These are phyloP conservation scores for Populus simonii DNA, from an alignment of 345 rosid species.

Conservation along the genomic window DNA sequence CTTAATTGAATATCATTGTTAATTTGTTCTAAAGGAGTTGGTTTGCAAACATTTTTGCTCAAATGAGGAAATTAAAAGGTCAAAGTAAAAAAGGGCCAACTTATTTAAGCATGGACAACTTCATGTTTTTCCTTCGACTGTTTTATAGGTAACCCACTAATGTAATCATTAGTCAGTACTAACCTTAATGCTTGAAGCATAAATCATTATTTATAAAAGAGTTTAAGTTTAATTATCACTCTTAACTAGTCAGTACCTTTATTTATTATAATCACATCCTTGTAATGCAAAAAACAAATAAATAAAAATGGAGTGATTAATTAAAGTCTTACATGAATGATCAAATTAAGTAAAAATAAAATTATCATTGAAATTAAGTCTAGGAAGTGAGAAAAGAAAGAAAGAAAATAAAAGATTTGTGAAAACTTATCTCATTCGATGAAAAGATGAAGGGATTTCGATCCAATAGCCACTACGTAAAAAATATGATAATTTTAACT, in stretches of 20 bases:
- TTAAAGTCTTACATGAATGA: neutral
- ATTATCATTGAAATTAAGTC: no score
- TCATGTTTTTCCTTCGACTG: neutral
- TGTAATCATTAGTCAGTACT: neutral
- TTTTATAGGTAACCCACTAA: neutral
- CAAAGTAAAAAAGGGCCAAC: neutral
- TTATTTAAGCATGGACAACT: neutral
- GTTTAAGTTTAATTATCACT: neutral
- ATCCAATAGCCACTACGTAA: neutral
- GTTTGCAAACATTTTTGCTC: neutral
- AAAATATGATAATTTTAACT: no score
- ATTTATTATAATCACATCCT: no score
- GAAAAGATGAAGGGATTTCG: no score
- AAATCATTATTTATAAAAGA: neutral
- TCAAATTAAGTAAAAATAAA: neutral
- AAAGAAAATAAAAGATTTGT: neutral
- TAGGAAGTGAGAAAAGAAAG: neutral
- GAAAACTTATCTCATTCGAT: neutral
- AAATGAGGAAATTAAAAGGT: no score
- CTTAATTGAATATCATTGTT: neutral
- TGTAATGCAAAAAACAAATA: no score
- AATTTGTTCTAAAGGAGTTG: neutral
- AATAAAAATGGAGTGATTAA: no score
- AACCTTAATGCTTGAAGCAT: neutral
- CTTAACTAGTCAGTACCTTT: neutral